Base-by-base conservation (phyloP, 306 rosid genomes). In the Datisca glomerata region DNA sequence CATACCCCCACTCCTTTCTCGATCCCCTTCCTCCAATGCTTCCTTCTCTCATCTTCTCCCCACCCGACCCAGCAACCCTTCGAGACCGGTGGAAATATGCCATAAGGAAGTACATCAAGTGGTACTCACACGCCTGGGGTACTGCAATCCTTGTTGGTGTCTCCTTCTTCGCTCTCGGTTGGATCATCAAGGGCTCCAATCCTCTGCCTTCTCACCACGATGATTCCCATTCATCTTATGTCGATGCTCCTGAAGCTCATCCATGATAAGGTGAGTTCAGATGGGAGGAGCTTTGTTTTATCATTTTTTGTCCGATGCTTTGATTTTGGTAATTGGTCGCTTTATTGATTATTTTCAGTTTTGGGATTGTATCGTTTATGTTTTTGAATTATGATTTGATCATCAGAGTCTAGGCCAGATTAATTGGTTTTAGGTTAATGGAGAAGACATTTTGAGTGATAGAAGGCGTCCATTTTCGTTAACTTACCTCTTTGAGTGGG, bases 91-190 rank as follows among this genome's bases (percentile, higher is more conserved):
- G 95, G 98, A 74, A 53, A 43, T 89, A 22, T 24, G 95, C 98
- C 24, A 68, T 64, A 5, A 70, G 52, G 43, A 78, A 89, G 56
- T 89, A 84, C 68, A 59, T 84, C 35, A 68, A 49, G 51, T 84
- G 94, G 91, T 89, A 89, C 67, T 65, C 91, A 25, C 93, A 74
- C 34, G 98, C 95, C 29, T 89, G 98, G 98, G 95, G 98, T 8
- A 72, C 95, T 33, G 95, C 98, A 20, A 75, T 89, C 61, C 76
- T 89, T 4, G 95, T 93, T 7, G 95, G 98, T 1, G n/a, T 63
- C 15, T 81, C 95, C 60, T 84, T 89, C 68, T 89, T 84, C 31
- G 86, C 91, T 20, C 93, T 89, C 7, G 97, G 95, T 45, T 89
- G 95, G 98, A 8, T 66, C 67, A 75, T 89, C 71, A 89, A 89